Percentiles rank a stretch among this genome's conserved stretches.
These are phyloP conservation scores for Cercis canadensis DNA, from an alignment of 306 rosid genomes.

Conservation along the genomic window DNA sequence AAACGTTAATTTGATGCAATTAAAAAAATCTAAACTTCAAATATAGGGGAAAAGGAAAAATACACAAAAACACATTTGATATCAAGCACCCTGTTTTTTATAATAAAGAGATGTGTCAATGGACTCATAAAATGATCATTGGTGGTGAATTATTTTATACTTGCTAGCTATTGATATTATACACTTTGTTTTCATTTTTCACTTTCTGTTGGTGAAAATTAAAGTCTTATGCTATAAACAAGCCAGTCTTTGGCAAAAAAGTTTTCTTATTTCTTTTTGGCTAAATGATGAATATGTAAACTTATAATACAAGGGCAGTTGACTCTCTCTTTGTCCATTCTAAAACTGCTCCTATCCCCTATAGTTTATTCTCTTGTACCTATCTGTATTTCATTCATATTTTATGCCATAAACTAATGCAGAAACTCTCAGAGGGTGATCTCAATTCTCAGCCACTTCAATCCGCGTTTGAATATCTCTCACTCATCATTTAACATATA, in stretches of 20 bases:
- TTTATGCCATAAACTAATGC: conserved; percentile 49
- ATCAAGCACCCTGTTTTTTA: too few species aligned
- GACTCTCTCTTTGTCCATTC: conserved; percentile 56
- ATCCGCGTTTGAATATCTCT: conserved; percentile 42
- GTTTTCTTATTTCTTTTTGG: conserved; percentile 2
- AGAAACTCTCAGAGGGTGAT: conserved; percentile 38
- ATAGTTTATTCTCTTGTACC: conserved; percentile 44
- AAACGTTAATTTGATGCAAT: too few species aligned
- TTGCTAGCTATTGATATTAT: too few species aligned
- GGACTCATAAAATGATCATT: too few species aligned
- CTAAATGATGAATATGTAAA: conserved; percentile 24
- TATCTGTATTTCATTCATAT: conserved; percentile 40
- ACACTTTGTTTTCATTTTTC: too few species aligned
- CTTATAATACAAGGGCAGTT: conserved; percentile 36
- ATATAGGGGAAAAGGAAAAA: too few species aligned
- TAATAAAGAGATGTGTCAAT: too few species aligned
- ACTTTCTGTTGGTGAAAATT: neutral
- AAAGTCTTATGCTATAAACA: neutral
- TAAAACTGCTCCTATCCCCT: conserved; percentile 40
- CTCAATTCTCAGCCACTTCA: conserved; percentile 43
- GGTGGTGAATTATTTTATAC: too few species aligned
- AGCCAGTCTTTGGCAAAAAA: neutral
- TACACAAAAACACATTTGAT: too few species aligned
- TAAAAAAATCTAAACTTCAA: too few species aligned
- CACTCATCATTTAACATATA: conserved; percentile 27